Conservation (phyloP, 805 yeast species). For the Pichia cabralensis region DNA sequence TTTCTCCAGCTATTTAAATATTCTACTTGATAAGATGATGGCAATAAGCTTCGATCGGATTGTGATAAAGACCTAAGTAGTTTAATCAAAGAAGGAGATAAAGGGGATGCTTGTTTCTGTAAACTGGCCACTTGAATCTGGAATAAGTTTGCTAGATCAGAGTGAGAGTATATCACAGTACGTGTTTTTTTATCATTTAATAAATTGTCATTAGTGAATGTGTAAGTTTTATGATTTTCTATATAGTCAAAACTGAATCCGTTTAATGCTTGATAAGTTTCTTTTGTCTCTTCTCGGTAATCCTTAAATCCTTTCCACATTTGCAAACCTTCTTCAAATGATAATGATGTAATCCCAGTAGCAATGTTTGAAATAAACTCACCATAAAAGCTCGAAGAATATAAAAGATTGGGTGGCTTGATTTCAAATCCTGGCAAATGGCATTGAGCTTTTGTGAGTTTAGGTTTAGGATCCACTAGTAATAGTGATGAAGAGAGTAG, state of each 20-base stretch:
- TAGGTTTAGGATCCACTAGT: slow-evolving; percentile 25
- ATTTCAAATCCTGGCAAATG: no score
- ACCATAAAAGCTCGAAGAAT: slow-evolving; percentile 35
- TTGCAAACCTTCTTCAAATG: slow-evolving; percentile 35
- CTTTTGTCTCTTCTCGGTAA: slow-evolving; percentile 25
- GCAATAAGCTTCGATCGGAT: slow-evolving; percentile 32
- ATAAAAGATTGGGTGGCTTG: slow-evolving; percentile 18
- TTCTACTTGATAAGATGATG: slow-evolving; percentile 44
- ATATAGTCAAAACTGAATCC: not conserved
- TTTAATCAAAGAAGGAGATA: slow-evolving; percentile 33
- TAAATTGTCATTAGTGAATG: not conserved
- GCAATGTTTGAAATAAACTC: slow-evolving; percentile 33
- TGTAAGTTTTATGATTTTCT: not conserved
- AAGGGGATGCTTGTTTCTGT: slow-evolving; percentile 41
- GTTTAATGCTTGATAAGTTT: not conserved
- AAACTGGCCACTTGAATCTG: slow-evolving; percentile 43
- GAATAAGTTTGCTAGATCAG: slow-evolving; percentile 39
- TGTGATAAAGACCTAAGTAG: slow-evolving; percentile 39
- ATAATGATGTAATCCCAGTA: slow-evolving; percentile 32
- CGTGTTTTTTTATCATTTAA: not conserved
- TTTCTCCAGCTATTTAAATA: slow-evolving; percentile 49
- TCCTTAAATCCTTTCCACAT: slow-evolving; percentile 33
- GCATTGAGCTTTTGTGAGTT: no score
- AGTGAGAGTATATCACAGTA: slow-evolving; percentile 28
- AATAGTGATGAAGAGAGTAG: slow-evolving; percentile 24